Evolutionary conservation across 768 basidiomycete genomes (phyloP).

Genomic region (Tephrocybe sp.): DNA sequence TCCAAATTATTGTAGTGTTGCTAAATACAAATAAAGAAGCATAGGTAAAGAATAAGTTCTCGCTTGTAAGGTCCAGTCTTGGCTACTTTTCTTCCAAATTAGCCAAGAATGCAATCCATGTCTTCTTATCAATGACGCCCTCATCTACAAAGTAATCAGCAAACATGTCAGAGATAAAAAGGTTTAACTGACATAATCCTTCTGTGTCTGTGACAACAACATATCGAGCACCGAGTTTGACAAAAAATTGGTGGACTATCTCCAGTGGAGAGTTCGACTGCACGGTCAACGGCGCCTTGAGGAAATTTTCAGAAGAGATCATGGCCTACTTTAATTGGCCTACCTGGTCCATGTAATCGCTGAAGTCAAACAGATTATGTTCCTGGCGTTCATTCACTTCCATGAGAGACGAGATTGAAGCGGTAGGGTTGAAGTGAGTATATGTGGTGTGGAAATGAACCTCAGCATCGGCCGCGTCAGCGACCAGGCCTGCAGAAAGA

Average conservation of each 20-base stretch:
- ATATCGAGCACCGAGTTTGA: constrained; percentile 90
- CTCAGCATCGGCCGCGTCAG: constrained; percentile 63
- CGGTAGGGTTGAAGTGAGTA: constrained; percentile 40
- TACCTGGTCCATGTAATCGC: constrained; percentile 89
- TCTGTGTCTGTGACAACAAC: constrained; percentile 81
- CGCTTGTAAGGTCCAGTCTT: not conserved
- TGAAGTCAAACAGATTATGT: constrained; percentile 72
- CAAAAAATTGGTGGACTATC: constrained; percentile 90
- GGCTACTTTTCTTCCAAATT: constrained; percentile 62
- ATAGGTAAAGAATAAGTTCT: no score
- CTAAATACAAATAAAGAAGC: no score
- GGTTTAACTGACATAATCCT: constrained; percentile 64
- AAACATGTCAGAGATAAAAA: not conserved
- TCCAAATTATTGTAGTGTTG: no score
- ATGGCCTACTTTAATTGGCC: constrained; percentile 5
- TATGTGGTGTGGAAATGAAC: constrained; percentile 60
- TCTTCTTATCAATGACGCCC: constrained; percentile 92
- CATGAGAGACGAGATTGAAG: constrained; percentile 61
- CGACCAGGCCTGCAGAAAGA: constrained; percentile 59
- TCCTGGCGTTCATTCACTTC: constrained; percentile 32
- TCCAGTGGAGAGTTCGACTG: constrained; percentile 85
- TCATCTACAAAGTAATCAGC: constrained; percentile 48
- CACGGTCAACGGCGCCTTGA: constrained; percentile 83
- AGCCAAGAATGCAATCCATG: constrained; percentile 85
- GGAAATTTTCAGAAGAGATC: not conserved